These are phyloP conservation scores for Tuber umbilicatum DNA, from an alignment of 495 filamentous ascomycete species.

Conservation along the genomic window DNA sequence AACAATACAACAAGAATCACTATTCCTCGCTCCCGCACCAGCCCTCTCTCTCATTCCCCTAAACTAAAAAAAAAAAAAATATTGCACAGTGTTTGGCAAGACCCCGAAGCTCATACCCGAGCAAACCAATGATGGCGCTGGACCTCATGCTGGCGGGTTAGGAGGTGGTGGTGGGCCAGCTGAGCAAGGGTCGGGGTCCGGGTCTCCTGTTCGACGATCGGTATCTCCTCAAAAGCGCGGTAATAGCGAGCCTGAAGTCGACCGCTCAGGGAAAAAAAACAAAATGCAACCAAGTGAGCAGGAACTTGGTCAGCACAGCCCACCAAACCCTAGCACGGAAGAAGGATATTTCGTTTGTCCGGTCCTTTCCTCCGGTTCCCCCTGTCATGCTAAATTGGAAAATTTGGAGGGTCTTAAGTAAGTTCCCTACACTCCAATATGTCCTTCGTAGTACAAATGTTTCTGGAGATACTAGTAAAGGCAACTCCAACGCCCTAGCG, in stretches of 20 bases:
- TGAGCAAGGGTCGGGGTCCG: neutral
- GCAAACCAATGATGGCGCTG: neutral
- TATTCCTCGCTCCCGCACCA: neutral
- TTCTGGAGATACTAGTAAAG: neutral
- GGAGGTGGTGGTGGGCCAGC: neutral
- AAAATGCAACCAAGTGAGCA: neutral
- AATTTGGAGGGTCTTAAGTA: neutral
- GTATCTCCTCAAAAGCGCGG: neutral
- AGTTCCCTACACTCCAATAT: neutral
- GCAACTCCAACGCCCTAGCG: neutral
- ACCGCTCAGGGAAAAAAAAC: neutral
- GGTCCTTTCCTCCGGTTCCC: neutral
- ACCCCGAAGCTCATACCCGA: neutral
- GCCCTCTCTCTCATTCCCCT: neutral
- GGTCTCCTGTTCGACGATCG: neutral
- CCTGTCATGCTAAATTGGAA: neutral
- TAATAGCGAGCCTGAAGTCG: neutral
- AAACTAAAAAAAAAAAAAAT: neutral
- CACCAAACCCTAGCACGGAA: neutral
- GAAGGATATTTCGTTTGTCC: neutral
- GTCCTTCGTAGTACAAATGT: neutral
- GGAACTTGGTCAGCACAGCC: neutral
- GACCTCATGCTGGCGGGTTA: neutral
- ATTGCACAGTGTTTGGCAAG: neutral
- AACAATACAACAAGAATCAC: neutral